Base-by-base conservation (phyloP, 1,139 yeast species). In the Sugiyamaella pinicola region DNA sequence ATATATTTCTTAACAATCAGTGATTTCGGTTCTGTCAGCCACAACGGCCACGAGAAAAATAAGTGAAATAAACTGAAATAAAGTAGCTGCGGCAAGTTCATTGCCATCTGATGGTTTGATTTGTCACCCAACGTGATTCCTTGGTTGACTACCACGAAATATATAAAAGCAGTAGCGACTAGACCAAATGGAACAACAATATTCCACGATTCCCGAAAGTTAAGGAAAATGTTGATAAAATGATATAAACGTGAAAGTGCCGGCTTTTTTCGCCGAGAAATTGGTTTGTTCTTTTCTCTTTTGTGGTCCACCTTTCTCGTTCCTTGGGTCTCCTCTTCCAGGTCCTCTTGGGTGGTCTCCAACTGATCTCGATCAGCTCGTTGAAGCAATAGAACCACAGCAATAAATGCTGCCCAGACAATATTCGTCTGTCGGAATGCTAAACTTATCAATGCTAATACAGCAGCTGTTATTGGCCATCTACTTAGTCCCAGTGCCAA, bases 91-190 rank as follows among this genome's bases (percentile, higher is more conserved):
- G 86, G 90, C 2, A 85, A 48, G 68, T 93, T 97, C 4, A 85
- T 58, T 1, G 83, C 81, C 4, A 85, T 76, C 42, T 76, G 74
- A 68, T 93, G 99, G 66, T 93, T 90, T 35, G 83, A 84, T 67
- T 89, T 87, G 67, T 93, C 99, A 0, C 95, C 95, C 0, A 96
- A 79, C 2, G 96, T 83, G 29, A 86, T 81, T 0, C 96, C 95
- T 22, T 85, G 84, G 61, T 93, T 93, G 60, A 74, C 62, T 34
- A 77, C 61, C 44, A 89, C 66, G 64, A 90, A 90, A 1, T 65
- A 66, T 1, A 68, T 74, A 69, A 89, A 90, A 0, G 76, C 60
- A 0, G 69, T 66, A 19, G 81, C 79, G 56, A 83, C 84, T 10
- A 78, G 43, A 0, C 69, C 64, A 63, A 75, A 89, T 0, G 96